Percentiles rank a stretch among this genome's conserved stretches.
Evolutionary conservation across 495 filamentous ascomycete species (phyloP).

Genomic region (Aspergillus wentii): DNA sequence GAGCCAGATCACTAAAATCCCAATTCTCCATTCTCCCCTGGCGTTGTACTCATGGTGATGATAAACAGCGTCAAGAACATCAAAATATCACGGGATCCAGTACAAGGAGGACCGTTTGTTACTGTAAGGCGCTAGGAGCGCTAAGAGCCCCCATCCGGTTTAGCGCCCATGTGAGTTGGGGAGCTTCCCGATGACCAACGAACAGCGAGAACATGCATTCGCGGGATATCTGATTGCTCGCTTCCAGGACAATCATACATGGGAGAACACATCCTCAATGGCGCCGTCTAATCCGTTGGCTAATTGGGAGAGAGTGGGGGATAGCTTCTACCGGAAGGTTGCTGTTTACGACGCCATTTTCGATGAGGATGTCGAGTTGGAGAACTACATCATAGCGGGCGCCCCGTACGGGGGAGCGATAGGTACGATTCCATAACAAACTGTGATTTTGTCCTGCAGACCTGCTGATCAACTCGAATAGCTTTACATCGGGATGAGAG

Average conservation of each 20-base stretch:
- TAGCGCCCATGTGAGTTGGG: conserved; percentile 5
- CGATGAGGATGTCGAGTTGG: conserved; percentile 85
- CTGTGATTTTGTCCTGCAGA: neutral
- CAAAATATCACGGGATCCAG: too few species aligned
- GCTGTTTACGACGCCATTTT: conserved; percentile 90
- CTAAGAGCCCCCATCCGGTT: neutral
- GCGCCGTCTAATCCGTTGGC: conserved; percentile 64
- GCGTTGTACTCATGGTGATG: neutral
- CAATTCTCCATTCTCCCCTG: conserved; percentile 52
- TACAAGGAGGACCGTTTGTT: too few species aligned
- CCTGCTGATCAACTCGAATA: conserved; percentile 26
- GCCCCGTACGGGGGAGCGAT: conserved; percentile 94
- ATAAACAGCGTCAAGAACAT: neutral
- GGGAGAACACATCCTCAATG: conserved; percentile 20
- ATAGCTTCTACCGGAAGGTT: conserved; percentile 89
- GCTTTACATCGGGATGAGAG: conserved; percentile 86
- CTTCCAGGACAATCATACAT: conserved; percentile 8
- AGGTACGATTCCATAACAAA: conserved; percentile 48
- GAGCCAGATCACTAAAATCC: conserved; percentile 57
- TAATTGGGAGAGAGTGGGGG: conserved; percentile 89
- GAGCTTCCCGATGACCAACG: conserved; percentile 15
- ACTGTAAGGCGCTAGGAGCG: too few species aligned
- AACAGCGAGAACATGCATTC: conserved; percentile 11
- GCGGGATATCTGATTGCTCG: conserved; percentile 5
- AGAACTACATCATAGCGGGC: conserved; percentile 87